These are phyloP conservation scores for Phytophthora lateralis DNA, from an alignment of 352 stramenopile species.

Conservation along the genomic window DNA sequence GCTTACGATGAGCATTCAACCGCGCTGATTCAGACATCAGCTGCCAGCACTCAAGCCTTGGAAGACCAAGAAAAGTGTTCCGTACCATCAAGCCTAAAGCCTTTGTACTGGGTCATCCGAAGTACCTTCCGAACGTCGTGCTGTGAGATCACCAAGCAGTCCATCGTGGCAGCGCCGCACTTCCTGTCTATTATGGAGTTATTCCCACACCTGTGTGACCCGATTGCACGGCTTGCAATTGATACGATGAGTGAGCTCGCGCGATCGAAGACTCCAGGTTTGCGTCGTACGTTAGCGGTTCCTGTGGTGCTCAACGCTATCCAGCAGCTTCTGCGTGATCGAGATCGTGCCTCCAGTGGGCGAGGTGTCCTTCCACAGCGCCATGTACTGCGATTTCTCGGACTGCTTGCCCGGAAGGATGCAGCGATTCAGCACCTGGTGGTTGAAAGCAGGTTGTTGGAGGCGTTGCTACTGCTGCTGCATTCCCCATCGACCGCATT, in stretches of 20 bases:
- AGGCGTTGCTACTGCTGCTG: constrained; percentile 50
- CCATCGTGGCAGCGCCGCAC: constrained; percentile 42
- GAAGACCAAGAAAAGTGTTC: constrained; percentile 21
- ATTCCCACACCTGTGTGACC: constrained; percentile 45
- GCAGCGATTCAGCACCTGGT: constrained; percentile 50
- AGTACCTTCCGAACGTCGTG: constrained; percentile 32
- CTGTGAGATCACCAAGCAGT: constrained; percentile 36
- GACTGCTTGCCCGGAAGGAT: constrained; percentile 52
- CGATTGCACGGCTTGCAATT: constrained; percentile 48
- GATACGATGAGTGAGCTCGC: constrained; percentile 47
- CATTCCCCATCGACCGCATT: constrained; percentile 48
- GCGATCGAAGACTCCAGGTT: constrained; percentile 11
- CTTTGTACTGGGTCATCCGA: constrained; percentile 44
- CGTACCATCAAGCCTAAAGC: constrained; percentile 29
- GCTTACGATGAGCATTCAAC: neutral
- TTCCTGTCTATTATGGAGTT: constrained; percentile 55
- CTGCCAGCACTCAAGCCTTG: neutral
- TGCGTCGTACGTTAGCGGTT: constrained; percentile 43
- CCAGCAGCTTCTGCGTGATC: constrained; percentile 46
- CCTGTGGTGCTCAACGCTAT: constrained; percentile 52
- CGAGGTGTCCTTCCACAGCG: constrained; percentile 31
- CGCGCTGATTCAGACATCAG: constrained; percentile 6
- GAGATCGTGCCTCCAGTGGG: constrained; percentile 20
- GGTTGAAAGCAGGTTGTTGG: constrained; percentile 57
- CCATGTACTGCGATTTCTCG: constrained; percentile 52